Percentiles rank a stretch among this genome's conserved stretches.
phyloP scores from a whole-genome alignment of 768 basidiomycete genomes.

The Myochromella boudieri region DNA sequence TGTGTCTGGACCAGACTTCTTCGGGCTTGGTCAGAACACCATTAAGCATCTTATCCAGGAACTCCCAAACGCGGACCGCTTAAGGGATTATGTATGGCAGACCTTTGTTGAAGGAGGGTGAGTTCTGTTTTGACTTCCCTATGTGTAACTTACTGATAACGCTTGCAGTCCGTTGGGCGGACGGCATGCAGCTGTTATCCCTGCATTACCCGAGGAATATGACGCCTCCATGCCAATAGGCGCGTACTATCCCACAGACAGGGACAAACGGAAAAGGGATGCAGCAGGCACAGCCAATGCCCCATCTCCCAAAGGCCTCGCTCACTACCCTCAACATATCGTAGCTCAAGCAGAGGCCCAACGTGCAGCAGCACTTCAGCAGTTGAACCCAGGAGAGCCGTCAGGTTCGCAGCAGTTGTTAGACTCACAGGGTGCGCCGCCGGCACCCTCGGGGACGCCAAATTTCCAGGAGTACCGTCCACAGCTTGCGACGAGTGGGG shows the following conservation, averaged over 20 bases:
- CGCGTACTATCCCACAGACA: slow-evolving; percentile 42
- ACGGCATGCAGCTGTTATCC: slow-evolving; percentile 79
- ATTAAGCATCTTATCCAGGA: slow-evolving; percentile 92
- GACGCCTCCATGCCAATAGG: slow-evolving; percentile 48
- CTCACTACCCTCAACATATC: slow-evolving; percentile 52
- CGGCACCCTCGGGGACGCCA: neutral
- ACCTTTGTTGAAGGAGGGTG: slow-evolving; percentile 84
- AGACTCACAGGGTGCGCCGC: neutral
- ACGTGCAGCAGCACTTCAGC: slow-evolving; percentile 19
- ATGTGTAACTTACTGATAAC: slow-evolving; percentile 2
- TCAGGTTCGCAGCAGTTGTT: slow-evolving; percentile 7
- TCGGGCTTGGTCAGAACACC: slow-evolving; percentile 82
- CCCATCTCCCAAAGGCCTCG: slow-evolving; percentile 32
- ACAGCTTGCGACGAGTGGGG: slow-evolving; percentile 6
- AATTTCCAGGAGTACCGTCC: slow-evolving; percentile 9
- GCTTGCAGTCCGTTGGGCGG: slow-evolving; percentile 67
- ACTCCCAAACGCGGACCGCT: slow-evolving; percentile 65
- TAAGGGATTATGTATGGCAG: slow-evolving; percentile 86
- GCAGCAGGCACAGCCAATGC: slow-evolving; percentile 25
- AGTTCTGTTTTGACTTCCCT: slow-evolving; percentile 30
- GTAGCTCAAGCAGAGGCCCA: slow-evolving; percentile 40
- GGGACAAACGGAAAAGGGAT: slow-evolving; percentile 31
- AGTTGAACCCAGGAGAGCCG: slow-evolving; percentile 8
- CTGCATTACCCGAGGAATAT: slow-evolving; percentile 76
- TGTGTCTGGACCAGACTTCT: slow-evolving; percentile 87